A percentile compares a stretch with the other conserved stretches of the same genome.
Conservation (phyloP, 768 basidiomycete genomes). For the Trametes maxima region DNA sequence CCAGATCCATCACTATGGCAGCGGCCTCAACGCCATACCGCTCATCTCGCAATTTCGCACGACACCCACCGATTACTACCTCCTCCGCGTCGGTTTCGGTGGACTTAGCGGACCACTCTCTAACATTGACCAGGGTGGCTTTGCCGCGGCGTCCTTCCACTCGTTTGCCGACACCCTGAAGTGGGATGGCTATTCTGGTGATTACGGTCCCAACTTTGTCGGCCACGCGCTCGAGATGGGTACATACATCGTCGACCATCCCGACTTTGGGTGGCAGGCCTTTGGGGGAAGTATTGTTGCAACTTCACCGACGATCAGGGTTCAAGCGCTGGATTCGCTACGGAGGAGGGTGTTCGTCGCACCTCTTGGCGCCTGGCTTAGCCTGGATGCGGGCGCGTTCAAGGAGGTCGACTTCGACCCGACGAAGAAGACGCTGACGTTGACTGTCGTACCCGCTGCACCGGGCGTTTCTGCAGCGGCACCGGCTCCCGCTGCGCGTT, state of each 20-base stretch:
- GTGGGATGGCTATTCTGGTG: conserved; percentile 61
- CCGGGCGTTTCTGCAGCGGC: conserved; percentile 45
- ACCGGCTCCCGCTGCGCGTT: conserved; percentile 46
- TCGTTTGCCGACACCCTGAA: conserved; percentile 57
- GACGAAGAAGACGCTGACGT: conserved; percentile 37
- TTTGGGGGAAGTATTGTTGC: conserved; percentile 53
- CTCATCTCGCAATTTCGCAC: conserved; percentile 51
- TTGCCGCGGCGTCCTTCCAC: conserved; percentile 62
- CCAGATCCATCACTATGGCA: conserved; percentile 62
- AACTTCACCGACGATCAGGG: conserved; percentile 44
- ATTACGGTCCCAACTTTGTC: conserved; percentile 63
- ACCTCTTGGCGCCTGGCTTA: conserved; percentile 47
- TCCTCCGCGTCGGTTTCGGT: conserved; percentile 55
- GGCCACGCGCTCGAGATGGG: conserved; percentile 53
- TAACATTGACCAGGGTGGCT: conserved; percentile 60
- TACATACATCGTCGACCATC: conserved; percentile 50
- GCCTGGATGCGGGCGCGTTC: conserved; percentile 56
- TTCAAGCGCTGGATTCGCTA: conserved; percentile 49
- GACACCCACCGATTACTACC: conserved; percentile 49
- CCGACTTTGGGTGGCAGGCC: conserved; percentile 63
- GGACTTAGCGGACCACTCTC: conserved; percentile 55
- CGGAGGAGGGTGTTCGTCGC: conserved; percentile 56
- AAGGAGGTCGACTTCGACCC: conserved; percentile 45
- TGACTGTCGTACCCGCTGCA: conserved; percentile 45
- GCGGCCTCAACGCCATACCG: conserved; percentile 57